Conservation (phyloP, 805 yeast species). For the Cyberlindnera xylosilytica region DNA sequence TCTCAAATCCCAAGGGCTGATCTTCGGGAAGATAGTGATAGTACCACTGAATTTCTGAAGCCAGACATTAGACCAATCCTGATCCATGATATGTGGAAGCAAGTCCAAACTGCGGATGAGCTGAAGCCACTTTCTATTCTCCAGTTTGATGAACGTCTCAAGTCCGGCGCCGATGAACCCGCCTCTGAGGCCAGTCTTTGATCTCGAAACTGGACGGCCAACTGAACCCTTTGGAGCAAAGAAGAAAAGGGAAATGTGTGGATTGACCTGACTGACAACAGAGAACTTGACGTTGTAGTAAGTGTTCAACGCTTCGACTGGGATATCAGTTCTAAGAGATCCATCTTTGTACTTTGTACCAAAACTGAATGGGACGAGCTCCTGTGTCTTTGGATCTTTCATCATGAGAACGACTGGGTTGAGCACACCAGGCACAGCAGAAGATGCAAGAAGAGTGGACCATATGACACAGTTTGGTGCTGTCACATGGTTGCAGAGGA, state of each 20-base stretch:
- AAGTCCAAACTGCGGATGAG: constrained; percentile 62
- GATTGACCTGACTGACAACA: constrained; percentile 79
- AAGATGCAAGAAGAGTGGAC: constrained; percentile 72
- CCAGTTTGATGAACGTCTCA: constrained; percentile 68
- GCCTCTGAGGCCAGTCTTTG: constrained; percentile 64
- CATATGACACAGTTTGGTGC: constrained; percentile 81
- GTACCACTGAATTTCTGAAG: constrained; percentile 73
- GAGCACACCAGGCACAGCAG: constrained; percentile 81
- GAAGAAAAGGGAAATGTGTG: constrained; percentile 73
- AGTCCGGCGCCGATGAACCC: constrained; percentile 72
- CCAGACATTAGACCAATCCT: constrained; percentile 79
- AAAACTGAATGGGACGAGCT: constrained; percentile 62
- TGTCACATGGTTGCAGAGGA: constrained; percentile 71
- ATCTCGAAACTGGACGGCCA: constrained; percentile 70
- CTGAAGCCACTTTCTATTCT: constrained; percentile 74
- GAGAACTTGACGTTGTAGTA: constrained; percentile 75
- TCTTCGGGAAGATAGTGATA: constrained; percentile 74
- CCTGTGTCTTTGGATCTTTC: constrained; percentile 39
- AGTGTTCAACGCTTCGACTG: constrained; percentile 67
- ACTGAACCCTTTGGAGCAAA: constrained; percentile 79
- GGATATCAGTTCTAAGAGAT: constrained; percentile 73
- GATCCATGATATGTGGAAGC: constrained; percentile 64
- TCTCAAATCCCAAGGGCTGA: constrained; percentile 54
- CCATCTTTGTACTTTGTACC: constrained; percentile 80
- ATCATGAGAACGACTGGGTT: constrained; percentile 80